Evolutionary conservation across 306 rosid genomes (phyloP), one percentile per base, ranked within the genome.

Genomic region (Echinosophora koreensis): DNA sequence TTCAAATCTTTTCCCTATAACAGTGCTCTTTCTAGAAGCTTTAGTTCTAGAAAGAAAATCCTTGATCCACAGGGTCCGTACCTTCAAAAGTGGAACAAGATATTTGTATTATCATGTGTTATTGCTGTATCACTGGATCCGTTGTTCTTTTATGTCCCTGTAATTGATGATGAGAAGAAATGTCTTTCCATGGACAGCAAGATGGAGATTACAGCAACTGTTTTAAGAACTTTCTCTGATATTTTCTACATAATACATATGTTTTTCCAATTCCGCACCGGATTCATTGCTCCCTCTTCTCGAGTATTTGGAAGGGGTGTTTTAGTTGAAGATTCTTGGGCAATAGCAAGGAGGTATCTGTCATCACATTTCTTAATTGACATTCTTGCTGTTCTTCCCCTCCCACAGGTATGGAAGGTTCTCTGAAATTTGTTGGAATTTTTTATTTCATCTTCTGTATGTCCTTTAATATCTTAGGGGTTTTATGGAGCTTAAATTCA

Each of bases 221-320:
- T 88, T 42, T 81, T 93, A 74, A 92, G 97, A 64, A 83, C 91
- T 42, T 88, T 91, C 77, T 88, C 92, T 1, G 98, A 93, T 77
- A 74, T 83, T 50, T 94, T 94, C 84, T 89, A 94, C 75, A 69
- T 94, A 74, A 77, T 84, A 68, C 98, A 87, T 84, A 91, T 93
- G 58, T 67, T 93, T 75, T 89, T 93, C 77, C 95, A 91, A 16
- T 93, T 91, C 65, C 91, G 79, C n/a, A 91, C 92, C 64, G 96
- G 97, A 76, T 93, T 91, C 81, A 92, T 93, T 74, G 92, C 93
- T 71, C 98, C 97, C 27, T 83, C 97, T 82, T 93, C 97, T 51
- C 92, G 97, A 46, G 93, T 91, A 76, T 94, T 94, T 81, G 98
- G 98, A 81, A 92, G 98, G 85, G 98, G 98, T 39, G 97, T 94